Conservation (phyloP, 1,284 basidiomycete species). For the Sanghuangporus baumii region DNA sequence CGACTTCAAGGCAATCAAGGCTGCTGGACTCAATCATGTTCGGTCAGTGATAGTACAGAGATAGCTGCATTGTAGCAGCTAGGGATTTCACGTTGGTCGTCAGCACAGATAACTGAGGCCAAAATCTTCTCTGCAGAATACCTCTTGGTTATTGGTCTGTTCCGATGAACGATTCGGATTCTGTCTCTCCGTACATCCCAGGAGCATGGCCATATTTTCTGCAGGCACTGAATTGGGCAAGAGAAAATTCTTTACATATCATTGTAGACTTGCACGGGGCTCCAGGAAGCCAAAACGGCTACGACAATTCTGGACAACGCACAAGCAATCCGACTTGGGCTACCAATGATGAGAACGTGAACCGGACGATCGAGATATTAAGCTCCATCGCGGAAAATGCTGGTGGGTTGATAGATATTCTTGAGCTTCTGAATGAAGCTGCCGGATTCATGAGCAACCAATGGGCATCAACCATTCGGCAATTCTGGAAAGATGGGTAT, state of each 20-base stretch:
- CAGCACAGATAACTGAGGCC: neutral
- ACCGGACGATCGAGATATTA: constrained; percentile 61
- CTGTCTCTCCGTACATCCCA: constrained; percentile 50
- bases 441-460: constrained; percentile 42
- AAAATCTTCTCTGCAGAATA: constrained; percentile 38
- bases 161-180: constrained; percentile 46
- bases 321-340: constrained; percentile 62
- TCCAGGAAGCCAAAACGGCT: constrained; percentile 69
- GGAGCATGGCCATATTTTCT: constrained; percentile 69
- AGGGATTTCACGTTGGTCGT: neutral
- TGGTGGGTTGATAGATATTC: constrained; percentile 50
- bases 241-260: constrained; percentile 48
- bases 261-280: constrained; percentile 71
- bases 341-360: constrained; percentile 46
- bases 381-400: constrained; percentile 49
- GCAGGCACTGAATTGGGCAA: constrained; percentile 61
- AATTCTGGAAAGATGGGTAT: constrained; percentile 56
- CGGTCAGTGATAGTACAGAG: constrained; percentile 35
- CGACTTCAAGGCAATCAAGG: constrained; percentile 58
- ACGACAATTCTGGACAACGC: constrained; percentile 82
- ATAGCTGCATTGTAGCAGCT: neutral
- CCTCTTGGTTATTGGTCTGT: constrained; percentile 77
- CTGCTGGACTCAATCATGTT: constrained; percentile 76
- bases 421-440: constrained; percentile 64
- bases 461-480: constrained; percentile 38